Evolutionary conservation across 2,329 filamentous ascomycete genomes (phyloP), one percentile per base, ranked within the genome.

Genomic region (Beauveria asiatica): DNA sequence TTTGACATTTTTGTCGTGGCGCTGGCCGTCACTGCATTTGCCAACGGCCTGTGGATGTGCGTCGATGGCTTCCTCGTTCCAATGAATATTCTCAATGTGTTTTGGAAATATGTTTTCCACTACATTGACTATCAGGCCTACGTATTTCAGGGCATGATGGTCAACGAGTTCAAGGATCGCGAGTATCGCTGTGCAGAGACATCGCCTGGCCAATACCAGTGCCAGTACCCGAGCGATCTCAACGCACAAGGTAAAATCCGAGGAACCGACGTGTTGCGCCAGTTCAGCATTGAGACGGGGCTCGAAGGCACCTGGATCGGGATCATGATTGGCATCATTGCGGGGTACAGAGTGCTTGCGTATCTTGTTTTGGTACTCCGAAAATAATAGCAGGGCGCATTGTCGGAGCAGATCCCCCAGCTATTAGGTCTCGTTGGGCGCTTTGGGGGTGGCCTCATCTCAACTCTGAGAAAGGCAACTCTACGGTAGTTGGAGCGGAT

Each of bases 71-170:
- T 95, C 75, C 80, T 95, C 71, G 90, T 95, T 1, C 81, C 84
- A 3, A 84, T 86, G 3, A 82, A 77, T 1, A 82, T 86, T 2
- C 79, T 95, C 45, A 95, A 96, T 71, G 83, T 82, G 2, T 96
- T 96, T 66, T 96, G 89, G 85, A 83, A 85, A 71, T 94, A 95
- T 67, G 89, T 89, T 6, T 94, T 94, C 67, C 88, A 92, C 70
- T 95, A 92, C 72, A 92, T 92, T 69, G 89, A 95, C 70, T 95
- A 95, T 68, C 90, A 93, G 70, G 82, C 78, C 46, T 95, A 92
- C 67, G 90, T 95, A 3, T 96, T 95, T 70, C 84, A 93, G 69
- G 90, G 89, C 16, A 94, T 96, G 90, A 94, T 95, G 89, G 85
- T 93, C 57, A 95, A 94, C 68, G 89, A 96, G 74, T 94, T 96